Evolutionary conservation across 805 yeast species (phyloP), one percentile per base, ranked within the genome.

Genomic region (Myxozyma neotropica): DNA sequence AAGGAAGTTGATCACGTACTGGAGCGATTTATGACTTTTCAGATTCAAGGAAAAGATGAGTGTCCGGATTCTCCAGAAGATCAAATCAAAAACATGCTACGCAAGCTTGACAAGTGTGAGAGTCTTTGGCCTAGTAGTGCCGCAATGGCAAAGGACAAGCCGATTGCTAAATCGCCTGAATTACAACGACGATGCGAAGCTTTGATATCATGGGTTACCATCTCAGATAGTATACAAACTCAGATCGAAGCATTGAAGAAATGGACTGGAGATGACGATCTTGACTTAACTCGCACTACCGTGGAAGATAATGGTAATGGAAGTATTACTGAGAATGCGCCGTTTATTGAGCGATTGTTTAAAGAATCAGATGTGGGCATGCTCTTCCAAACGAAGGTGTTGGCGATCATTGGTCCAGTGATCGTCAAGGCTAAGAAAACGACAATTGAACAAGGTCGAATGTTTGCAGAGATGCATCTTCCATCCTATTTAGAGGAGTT

Each of bases 261-360:
- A 44, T 91, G 97, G 97, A 89, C 91, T 3, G 96, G 96, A 3
- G 88, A 88, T 71, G 87, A 83, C 52, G 90, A 86, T 35, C 73
- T 88, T 27, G 94, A 90, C 69, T 83, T 90, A 7, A 76, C 81
- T 0, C 69, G 66, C 35, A 63, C 71, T 33, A 74, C 77, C 0
- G 74, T 74, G 19, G 59, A 61, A 0, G 62, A 68, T 36, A 73
- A 72, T 38, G 72, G 73, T 17, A 39, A n/a, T 17, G 58, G 61
- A 2, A 77, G 81, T 17, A 83, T 83, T 65, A 82, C 81, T 55
- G 89, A 86, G 57, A 85, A 83, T 57, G 79, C 83, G 53, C 83
- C 93, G 0, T 83, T 92, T 68, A 96, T 94, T 1, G 97, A 92
- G 69, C 80, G 87, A 48, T 79, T 91, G 52, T 78, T 91, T 78